Conservation (phyloP, 139 green algal species). For the Prasinococcaceae sp. region DNA sequence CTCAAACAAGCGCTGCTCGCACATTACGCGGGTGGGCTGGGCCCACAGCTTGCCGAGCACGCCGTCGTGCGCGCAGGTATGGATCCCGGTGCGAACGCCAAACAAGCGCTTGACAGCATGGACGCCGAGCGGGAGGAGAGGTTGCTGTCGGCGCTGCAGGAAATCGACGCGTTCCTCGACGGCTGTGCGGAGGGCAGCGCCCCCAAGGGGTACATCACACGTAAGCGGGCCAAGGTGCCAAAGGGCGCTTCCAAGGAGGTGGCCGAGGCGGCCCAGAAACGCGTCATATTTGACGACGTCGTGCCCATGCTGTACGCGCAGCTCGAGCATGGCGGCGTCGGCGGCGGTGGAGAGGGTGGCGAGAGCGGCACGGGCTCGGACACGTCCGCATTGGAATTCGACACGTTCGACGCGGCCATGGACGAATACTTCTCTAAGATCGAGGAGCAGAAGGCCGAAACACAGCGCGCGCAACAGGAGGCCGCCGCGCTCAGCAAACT, state of each 20-base stretch:
- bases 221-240: too few species aligned
- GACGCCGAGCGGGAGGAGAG: background rate
- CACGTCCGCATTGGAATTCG: conserved; percentile 31
- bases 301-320: conserved; percentile 58
- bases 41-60: conserved; percentile 9
- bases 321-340: conserved; percentile 14
- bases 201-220: too few species aligned
- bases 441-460: conserved; percentile 47
- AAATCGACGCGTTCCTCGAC: background rate
- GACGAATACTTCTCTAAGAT: conserved; percentile 82
- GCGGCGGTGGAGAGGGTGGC: conserved; percentile 10
- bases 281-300: conserved; percentile 47
- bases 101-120: background rate
- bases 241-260: too few species aligned
- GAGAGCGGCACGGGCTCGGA: background rate
- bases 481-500: conserved; percentile 49
- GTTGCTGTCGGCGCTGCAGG: background rate
- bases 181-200: too few species aligned
- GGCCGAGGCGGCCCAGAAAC: background rate
- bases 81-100: background rate
- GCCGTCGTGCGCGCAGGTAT: background rate
- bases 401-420: conserved; percentile 72
- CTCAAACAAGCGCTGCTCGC: too few species aligned
- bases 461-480: conserved; percentile 38
- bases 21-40: background rate